Conservation (phyloP, 2,329 filamentous ascomycete genomes). For the Berkeleyomyces basicola region DNA sequence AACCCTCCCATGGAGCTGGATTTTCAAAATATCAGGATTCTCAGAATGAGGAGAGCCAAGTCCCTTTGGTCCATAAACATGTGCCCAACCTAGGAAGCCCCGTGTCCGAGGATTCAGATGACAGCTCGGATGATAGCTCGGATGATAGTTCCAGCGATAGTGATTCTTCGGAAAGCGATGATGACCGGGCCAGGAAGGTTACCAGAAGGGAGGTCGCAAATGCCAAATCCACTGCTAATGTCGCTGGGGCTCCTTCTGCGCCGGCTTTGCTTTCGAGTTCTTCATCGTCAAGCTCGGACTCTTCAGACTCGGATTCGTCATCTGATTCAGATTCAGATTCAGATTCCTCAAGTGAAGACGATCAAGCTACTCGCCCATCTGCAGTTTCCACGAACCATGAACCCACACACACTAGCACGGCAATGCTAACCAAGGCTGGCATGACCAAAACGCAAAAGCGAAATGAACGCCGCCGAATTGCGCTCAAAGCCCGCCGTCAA, state of each 20-base stretch:
- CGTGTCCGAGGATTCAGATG: not conserved
- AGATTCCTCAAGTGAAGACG: not conserved
- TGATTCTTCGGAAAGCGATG: constrained; percentile 13
- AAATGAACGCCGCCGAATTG: constrained; percentile 7
- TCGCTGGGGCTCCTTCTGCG: too few species aligned
- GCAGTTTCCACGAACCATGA: not conserved
- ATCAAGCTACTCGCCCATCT: not conserved
- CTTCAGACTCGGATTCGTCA: constrained; percentile 2
- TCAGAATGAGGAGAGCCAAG: not conserved
- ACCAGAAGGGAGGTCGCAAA: not conserved
- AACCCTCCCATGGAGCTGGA: not conserved
- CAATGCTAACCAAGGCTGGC: not conserved
- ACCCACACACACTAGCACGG: too few species aligned
- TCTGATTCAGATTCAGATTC: constrained; percentile 4
- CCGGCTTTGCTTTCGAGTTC: constrained; percentile 3
- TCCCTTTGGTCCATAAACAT: not conserved
- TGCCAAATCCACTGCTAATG: not conserved
- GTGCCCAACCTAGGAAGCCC: not conserved
- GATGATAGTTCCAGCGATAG: not conserved
- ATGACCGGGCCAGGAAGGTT: not conserved
- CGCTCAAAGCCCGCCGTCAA: not conserved
- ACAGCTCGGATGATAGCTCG: constrained; percentile 4
- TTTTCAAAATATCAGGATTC: not conserved
- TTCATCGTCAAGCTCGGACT: not conserved
- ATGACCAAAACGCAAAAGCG: constrained; percentile 11